Percentiles rank a stretch among this genome's conserved stretches.
phyloP scores from a whole-genome alignment of 2,329 filamentous ascomycete genomes.

The Diaporthe humulicola region DNA sequence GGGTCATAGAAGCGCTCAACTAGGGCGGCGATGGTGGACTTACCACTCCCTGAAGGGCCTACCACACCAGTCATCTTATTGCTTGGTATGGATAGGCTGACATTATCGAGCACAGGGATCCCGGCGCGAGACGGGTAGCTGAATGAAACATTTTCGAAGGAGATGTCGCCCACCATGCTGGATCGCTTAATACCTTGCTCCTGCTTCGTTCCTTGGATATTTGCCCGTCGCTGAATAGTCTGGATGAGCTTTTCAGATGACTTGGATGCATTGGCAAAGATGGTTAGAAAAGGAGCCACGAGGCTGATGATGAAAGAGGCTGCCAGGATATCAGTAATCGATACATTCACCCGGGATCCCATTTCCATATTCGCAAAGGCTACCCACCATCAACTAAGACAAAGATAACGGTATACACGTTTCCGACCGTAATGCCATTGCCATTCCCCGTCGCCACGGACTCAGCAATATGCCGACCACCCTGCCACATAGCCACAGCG shows the following conservation, averaged over 20 bases:
- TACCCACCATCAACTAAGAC: conserved; percentile 59
- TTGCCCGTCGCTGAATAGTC: conserved; percentile 66
- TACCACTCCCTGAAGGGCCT: conserved; percentile 70
- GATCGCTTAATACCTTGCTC: conserved; percentile 57
- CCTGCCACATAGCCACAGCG: conserved; percentile 69
- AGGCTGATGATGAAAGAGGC: conserved; percentile 73
- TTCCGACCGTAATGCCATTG: conserved; percentile 29
- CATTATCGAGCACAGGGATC: conserved; percentile 56
- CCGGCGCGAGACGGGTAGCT: conserved; percentile 59
- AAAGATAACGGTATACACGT: conserved; percentile 63
- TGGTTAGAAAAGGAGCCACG: conserved; percentile 73
- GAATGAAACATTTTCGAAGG: conserved; percentile 59
- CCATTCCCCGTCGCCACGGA: conserved; percentile 9
- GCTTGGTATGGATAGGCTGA: conserved; percentile 54
- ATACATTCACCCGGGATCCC: no score
- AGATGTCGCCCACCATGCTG: conserved; percentile 62
- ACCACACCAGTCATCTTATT: conserved; percentile 68
- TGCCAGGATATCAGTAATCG: conserved; percentile 38
- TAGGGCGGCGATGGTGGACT: conserved; percentile 62
- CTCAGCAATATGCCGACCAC: conserved; percentile 57
- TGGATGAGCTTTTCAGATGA: conserved; percentile 69
- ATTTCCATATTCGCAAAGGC: no score
- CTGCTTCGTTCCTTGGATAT: conserved; percentile 58
- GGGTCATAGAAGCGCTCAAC: conserved; percentile 71
- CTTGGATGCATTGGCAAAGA: conserved; percentile 69